Evolutionary conservation across 75 land plant genomes (phyloP), one percentile per base, ranked within the genome.

Genomic region (Pseudotsuga menziesii): DNA sequence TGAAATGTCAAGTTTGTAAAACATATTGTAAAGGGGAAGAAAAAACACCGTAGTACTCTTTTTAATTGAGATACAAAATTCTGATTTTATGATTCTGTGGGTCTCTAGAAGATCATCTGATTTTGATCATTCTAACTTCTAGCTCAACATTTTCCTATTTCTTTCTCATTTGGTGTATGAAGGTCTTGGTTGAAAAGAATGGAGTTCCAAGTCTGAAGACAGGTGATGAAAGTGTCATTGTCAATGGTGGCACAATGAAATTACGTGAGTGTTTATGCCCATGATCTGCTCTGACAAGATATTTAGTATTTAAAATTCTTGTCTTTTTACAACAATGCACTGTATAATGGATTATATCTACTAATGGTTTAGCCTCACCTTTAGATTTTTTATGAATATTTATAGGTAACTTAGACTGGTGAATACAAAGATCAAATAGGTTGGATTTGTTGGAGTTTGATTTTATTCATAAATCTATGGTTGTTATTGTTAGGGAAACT

Each of bases 181-280:
- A 90, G 91, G 91, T 90, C 73, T 66, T 94, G 75, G 98, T 94
- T 56, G 98, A 94, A 79, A 94, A 94, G 73, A 90, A 92, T 88
- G 98, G 95, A 62, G 81, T 90, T 76, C 93, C 98, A 22, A 88
- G 87, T 85, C 63, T 36, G 16, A 81, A 88, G 81, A 7, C 48
- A 44, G 8, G 7, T 44, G 48, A 44, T 44, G 81, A 84, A 35
- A 81, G 76, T 70, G 78, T 79, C 58, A 74, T 82, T 70, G 75
- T 80, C 63, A 83, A 85, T 57, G 17, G 74, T 52, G 77, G 73
- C 80, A 72, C 80, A 4, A 85, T 91, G 26, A 82, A 79, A 69
- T 76, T 93, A 81, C 88, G 96, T 91, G 74, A 81, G 90, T 71
- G 35, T 22, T 75, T 72, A 26, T 39, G 64, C 64, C 23, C 15